Base-by-base conservation (phyloP, 2,329 filamentous ascomycete genomes). In the Ascochyta fabae region DNA sequence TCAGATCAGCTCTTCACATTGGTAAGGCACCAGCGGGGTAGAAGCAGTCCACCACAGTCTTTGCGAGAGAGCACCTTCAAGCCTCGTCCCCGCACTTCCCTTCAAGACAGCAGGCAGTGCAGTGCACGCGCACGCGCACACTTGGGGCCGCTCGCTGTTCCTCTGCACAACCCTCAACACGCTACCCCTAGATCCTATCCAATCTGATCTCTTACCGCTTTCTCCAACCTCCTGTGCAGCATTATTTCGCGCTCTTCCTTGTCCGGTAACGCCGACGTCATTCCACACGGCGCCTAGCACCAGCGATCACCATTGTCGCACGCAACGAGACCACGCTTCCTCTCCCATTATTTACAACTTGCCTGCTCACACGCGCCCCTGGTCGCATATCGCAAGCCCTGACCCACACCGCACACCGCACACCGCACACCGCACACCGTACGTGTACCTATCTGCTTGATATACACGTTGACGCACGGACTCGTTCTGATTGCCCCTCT, bases 401-500 rank as follows among this genome's bases (percentile, higher is more conserved):
- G 34, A 23, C 48, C 33, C 47, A 46, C 44, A 46, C 34, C 44
- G 46, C n/a, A n/a, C n/a, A n/a, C n/a, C n/a, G n/a, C 49, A 41
- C 9, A 35, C 36, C 24, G 50, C 50, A 52, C 48, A 46, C 34
- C 44, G 46, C 49, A 41, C 9, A 35, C 41, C 24, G 50, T 54
- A 52, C 48, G 48, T 57, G 48, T 52, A 38, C 26, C 33, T 45
- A 24, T 10, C 29, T 33, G 44, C 22, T 31, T 51, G 41, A 39
- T 34, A 48, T 39, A 48, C 48, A 38, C 39, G 12, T 19, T 27
- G 44, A 47, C 58, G 45, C 47, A 48, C 53, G 46, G 48, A 49
- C 56, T 40, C 53, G 48, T 41, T 50, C 57, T 50, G 50, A 53
- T 48, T 60, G 53, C 62, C 61, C 61, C 62, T 64, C 65, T 48